Evolutionary conservation across 2,329 filamentous ascomycete genomes (phyloP).

Genomic region (Gliomastix tumulicola): DNA sequence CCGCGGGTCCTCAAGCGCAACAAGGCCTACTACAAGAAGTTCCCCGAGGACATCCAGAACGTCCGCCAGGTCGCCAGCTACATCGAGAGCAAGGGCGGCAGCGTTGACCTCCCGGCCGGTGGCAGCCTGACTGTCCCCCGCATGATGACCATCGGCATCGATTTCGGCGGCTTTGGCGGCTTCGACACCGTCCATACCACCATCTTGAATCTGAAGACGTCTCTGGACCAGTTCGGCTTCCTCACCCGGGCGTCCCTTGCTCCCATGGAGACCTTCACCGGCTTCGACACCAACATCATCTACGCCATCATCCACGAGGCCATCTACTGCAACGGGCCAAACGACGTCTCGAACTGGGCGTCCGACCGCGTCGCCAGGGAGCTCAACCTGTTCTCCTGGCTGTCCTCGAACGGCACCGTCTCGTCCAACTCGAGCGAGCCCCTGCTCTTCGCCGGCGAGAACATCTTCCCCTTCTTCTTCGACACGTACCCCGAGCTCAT

Average conservation of each 20-base stretch:
- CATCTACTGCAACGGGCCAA: constrained; percentile 69
- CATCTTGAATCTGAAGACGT: constrained; percentile 61
- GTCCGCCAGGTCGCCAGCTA: constrained; percentile 62
- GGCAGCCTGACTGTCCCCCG: constrained; percentile 65
- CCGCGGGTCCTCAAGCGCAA: constrained; percentile 66
- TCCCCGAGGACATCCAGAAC: constrained; percentile 65
- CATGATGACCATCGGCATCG: constrained; percentile 70
- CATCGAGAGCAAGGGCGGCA: constrained; percentile 52
- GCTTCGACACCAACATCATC: constrained; percentile 71
- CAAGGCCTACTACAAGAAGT: constrained; percentile 74
- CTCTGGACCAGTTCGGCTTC: constrained; percentile 68
- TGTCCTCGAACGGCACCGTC: constrained; percentile 22
- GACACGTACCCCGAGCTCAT: constrained; percentile 70
- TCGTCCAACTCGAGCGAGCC: constrained; percentile 32
- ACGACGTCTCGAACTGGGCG: constrained; percentile 65
- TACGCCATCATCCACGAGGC: constrained; percentile 86
- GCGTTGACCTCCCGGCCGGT: constrained; percentile 62
- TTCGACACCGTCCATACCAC: constrained; percentile 67
- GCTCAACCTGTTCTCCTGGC: constrained; percentile 43
- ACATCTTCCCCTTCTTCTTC: constrained; percentile 84
- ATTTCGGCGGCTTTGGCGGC: constrained; percentile 73
- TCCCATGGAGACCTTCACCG: constrained; percentile 58
- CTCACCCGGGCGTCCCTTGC: constrained; percentile 68
- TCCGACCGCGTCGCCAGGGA: constrained; percentile 55
- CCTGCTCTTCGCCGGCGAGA: constrained; percentile 83